A percentile compares a stretch with the other conserved stretches of the same genome.
Conservation (phyloP, 495 filamentous ascomycete species). For the Xylaria scruposa region DNA sequence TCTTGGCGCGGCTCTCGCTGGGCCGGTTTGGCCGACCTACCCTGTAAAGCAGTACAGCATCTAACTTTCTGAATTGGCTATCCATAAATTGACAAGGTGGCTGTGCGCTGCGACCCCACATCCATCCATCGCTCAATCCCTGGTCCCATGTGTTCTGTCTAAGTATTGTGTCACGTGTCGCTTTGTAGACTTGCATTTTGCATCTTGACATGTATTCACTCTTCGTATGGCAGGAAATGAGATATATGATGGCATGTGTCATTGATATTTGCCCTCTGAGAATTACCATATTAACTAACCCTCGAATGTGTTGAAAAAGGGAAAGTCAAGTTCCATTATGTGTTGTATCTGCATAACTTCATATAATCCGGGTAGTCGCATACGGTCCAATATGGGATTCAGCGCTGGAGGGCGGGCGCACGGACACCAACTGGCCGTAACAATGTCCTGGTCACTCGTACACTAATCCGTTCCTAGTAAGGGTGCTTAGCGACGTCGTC, state of each 20-base stretch:
- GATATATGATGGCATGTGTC: not conserved
- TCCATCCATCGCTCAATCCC: not conserved
- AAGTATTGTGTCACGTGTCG: conserved; percentile 1
- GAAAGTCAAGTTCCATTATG: not conserved
- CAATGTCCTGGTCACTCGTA: conserved; percentile 1
- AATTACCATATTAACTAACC: too few species aligned
- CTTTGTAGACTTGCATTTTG: not conserved
- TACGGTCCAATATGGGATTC: not conserved
- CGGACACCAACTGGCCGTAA: not conserved
- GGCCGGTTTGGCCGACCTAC: not conserved
- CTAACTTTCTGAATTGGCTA: too few species aligned
- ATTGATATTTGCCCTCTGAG: not conserved
- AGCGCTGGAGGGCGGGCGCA: not conserved
- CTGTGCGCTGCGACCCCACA: conserved; percentile 6
- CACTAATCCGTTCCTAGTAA: conserved; percentile 24
- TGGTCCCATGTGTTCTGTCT: too few species aligned
- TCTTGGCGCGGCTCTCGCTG: conserved; percentile 29
- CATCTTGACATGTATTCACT: not conserved
- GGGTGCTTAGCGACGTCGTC: conserved; percentile 27
- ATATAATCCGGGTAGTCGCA: conserved; percentile 7
- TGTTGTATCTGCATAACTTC: not conserved
- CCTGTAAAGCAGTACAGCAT: not conserved
- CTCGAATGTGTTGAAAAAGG: not conserved
- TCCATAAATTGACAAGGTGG: not conserved
- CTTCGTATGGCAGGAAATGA: not conserved